Evolutionary conservation across 306 rosid species (phyloP).

Genomic region (Prunus padus): DNA sequence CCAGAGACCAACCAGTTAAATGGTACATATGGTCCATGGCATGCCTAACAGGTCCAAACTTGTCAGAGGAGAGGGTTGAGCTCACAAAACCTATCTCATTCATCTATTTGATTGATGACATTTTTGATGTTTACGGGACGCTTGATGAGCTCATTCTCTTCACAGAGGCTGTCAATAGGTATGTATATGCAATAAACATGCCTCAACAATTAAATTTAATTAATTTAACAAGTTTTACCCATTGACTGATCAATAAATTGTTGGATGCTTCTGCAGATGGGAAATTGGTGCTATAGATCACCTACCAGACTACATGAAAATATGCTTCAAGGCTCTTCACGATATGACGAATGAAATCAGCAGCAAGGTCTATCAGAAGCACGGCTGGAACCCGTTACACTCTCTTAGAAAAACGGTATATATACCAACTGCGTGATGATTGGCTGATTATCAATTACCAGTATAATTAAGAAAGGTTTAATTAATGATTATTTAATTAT

Average conservation of each 20-base stretch:
- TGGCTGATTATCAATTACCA: background rate
- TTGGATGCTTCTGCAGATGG: constrained; percentile 46
- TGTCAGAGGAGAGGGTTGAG: constrained; percentile 57
- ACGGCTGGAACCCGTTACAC: constrained; percentile 49
- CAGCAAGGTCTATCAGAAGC: constrained; percentile 35
- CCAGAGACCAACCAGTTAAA: constrained; percentile 66
- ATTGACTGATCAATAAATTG: background rate
- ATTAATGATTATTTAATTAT: background rate
- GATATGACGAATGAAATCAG: constrained; percentile 54
- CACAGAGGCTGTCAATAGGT: constrained; percentile 57
- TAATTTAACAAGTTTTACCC: background rate
- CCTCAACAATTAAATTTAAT: background rate
- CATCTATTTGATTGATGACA: constrained; percentile 63
- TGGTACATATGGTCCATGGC: constrained; percentile 68
- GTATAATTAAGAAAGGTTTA: background rate
- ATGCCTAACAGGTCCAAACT: constrained; percentile 43
- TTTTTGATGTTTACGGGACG: constrained; percentile 64
- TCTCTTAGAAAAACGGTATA: constrained; percentile 35
- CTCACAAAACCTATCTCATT: constrained; percentile 67
- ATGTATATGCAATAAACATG: background rate
- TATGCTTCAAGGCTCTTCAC: constrained; percentile 47
- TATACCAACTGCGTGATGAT: background rate
- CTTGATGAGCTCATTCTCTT: constrained; percentile 53
- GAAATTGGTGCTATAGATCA: constrained; percentile 36
- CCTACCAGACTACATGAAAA: constrained; percentile 55